Base-by-base conservation (phyloP, 2,329 filamentous ascomycete species). In the Paecilomyces dactylethromorphus region DNA sequence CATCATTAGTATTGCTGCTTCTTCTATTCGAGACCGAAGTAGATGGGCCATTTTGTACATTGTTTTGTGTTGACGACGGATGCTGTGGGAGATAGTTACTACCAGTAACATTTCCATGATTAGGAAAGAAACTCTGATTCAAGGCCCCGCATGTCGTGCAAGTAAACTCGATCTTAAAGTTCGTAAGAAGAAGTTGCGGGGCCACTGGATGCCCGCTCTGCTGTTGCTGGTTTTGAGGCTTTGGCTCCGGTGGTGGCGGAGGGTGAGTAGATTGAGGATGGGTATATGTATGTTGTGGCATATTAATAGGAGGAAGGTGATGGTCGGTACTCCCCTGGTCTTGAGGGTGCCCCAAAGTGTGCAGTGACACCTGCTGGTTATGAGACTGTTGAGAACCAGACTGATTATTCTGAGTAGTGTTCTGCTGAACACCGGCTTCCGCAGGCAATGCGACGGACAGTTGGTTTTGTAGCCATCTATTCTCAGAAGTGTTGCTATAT, bases 111-210 rank as follows among this genome's bases (percentile, higher is more conserved):
- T 74, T 72, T 13, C 72, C 71, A 31, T 75, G 72, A 24, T 74
- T 73, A 32, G 70, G 70, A 24, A 74, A 70, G 57, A 74, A 74
- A 59, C 71, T 71, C 56, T 75, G 72, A 53, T 76, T 76, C 33
- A 74, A 55, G 35, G 70, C 66, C 24, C 73, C 73, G 52, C 73
- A 76, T 1, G 71, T 68, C 6, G 70, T 72, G 55, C 73, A 76
- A 6, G 72, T 72, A 26, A 76, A 76, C 53, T 75, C 73, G 49
- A 76, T 73, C 59, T 74, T 76, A 58, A 76, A 74, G 49, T 74
- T 71, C 10, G 71, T 70, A 5, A 74, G 63, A 31, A 71, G 63
- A 52, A 72, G 61, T 50, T 72, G 71, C 10, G 72, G 60, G 15
- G 66, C 64, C 10, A 62, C 60, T 49, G 65, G 59, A 55, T 71